Base-by-base conservation (phyloP, 345 rosid species). In the Bruguiera parviflora region DNA sequence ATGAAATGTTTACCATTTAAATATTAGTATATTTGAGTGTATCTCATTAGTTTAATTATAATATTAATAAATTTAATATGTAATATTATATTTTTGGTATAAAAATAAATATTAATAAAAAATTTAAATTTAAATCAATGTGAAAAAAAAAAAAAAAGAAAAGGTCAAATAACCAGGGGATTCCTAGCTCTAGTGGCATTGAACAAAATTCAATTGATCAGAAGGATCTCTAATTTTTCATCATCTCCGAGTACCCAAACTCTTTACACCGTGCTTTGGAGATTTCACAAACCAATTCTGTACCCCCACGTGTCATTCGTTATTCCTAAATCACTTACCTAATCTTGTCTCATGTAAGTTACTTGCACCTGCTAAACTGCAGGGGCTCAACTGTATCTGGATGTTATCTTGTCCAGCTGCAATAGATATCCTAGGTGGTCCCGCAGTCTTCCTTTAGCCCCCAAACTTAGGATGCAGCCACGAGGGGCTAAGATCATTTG, bases 361-460 rank as follows among this genome's bases (percentile, higher is more conserved):
- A 66, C 78, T 66, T 73, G 72, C 55, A 70, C 69, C 53, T 28
- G 75, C 68, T 52, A 58, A 74, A 64, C 27, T 20, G 8, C 32
- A 28, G 21, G 61, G 33, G 46, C 64, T 70, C 33, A 43, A 65
- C 53, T 66, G 63, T 71, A 51, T 46, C 75, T 56, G 62, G 71
- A 58, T 11, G 43, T 52, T 56, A 62, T 16, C 65, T 60, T 61
- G 20, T 51, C 73, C 73, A 61, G 22, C 73, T 57, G 47, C 32
- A 57, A 56, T 21, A 56, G 59, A 56, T 27, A 35, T 32, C 49
- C 24, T 52, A n/a, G 60, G 69, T 61, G 74, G 66, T 24, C 56
- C 46, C 66, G 55, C 69, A 83, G 78, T 65, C 64, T 53, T 68
- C 63, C 71, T 74, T 46, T 32, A 65, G 75, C 83, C 82, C 65